Percentiles rank a stretch among this genome's conserved stretches.
phyloP scores from a whole-genome alignment of 1,284 basidiomycete species.

The Rhodotorula glutinis region DNA sequence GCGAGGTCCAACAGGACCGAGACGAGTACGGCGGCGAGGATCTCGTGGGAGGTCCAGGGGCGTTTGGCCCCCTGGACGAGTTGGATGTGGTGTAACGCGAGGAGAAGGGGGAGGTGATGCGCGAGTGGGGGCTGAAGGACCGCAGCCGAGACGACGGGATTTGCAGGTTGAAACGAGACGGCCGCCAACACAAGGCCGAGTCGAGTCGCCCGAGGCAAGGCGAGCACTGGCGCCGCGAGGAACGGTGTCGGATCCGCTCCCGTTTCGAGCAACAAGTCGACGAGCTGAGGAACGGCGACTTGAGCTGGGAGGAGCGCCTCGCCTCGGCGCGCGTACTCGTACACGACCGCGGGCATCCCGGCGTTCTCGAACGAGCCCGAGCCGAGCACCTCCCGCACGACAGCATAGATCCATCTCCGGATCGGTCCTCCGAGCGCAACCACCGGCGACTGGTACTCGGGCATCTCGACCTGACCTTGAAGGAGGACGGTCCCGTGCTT shows the following conservation, averaged over 20 bases:
- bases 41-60: conserved; percentile 16
- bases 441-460: conserved; percentile 36
- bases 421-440: conserved; percentile 62
- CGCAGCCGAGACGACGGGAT: background rate
- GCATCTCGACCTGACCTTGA: conserved; percentile 17
- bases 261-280: background rate
- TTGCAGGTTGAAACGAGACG: background rate
- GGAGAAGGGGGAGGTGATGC: conserved; percentile 24
- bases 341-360: background rate
- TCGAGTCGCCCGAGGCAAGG: background rate
- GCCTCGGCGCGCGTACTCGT: conserved; percentile 23
- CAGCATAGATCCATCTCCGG: conserved; percentile 64
- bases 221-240: background rate
- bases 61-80: background rate
- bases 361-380: conserved; percentile 41
- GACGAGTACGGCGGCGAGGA: conserved; percentile 15
- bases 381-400: conserved; percentile 65
- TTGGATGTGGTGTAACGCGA: conserved; percentile 31
- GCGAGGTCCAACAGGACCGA: conserved; percentile 9
- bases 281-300: background rate
- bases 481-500: conserved; percentile 23
- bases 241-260: background rate
- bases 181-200: conserved; percentile 5
- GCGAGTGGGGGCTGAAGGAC: background rate
- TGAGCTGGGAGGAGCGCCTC: conserved; percentile 4